A percentile compares a stretch with the other conserved stretches of the same genome.
Evolutionary conservation across 2,329 filamentous ascomycete species (phyloP).

Genomic region (Penicillium hordei): DNA sequence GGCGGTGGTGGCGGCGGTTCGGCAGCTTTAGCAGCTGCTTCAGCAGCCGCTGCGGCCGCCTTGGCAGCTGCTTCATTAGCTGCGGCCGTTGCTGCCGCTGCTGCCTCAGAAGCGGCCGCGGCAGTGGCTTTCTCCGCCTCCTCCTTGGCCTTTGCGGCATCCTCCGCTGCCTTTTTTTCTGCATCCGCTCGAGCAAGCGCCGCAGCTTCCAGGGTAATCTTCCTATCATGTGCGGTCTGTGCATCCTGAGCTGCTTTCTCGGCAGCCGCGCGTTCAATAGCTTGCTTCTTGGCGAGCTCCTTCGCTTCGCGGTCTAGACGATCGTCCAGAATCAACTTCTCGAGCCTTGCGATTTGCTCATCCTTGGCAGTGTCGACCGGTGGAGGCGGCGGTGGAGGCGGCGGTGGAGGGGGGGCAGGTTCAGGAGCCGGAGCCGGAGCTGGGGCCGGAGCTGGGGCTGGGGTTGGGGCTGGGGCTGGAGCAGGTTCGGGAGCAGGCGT

Average conservation of each 20-base stretch:
- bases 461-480: conserved; percentile 15
- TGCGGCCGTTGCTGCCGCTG: conserved; percentile 40
- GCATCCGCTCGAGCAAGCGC: conserved; percentile 52
- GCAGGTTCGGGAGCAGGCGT: conserved; percentile 10
- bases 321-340: conserved; percentile 56
- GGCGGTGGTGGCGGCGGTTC: conserved; percentile 31
- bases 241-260: conserved; percentile 34
- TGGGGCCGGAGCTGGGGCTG: conserved; percentile 16
- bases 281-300: conserved; percentile 38
- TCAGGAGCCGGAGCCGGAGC: conserved; percentile 7
- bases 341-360: conserved; percentile 61
- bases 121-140: conserved; percentile 46
- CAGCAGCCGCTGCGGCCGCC: conserved; percentile 37
- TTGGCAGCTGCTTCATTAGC: conserved; percentile 37
- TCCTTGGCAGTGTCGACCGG: conserved; percentile 53
- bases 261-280: conserved; percentile 54
- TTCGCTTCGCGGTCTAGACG: conserved; percentile 43
- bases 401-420: not conserved
- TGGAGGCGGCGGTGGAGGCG: conserved; percentile 13
- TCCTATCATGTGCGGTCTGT: conserved; percentile 43
- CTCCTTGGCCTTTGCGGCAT: conserved; percentile 49
- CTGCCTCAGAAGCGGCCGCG: conserved; percentile 41
- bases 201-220: conserved; percentile 45
- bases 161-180: conserved; percentile 47
- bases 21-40: conserved; percentile 35